Evolutionary conservation across 768 basidiomycete genomes (phyloP).

Genomic region (Termitomyces sp.): DNA sequence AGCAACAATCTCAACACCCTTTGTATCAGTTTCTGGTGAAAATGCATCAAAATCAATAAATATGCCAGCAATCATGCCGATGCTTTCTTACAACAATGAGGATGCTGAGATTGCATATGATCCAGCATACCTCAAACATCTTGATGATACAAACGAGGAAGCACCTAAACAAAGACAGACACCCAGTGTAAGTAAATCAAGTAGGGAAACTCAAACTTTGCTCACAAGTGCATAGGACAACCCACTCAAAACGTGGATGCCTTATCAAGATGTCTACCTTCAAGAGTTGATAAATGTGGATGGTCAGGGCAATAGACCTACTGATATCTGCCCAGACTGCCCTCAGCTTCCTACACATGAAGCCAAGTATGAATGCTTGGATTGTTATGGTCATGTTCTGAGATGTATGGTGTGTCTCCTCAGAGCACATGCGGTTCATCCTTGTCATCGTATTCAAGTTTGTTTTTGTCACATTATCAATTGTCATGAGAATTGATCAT

Average conservation of each 20-base stretch:
- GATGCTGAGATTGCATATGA: neutral
- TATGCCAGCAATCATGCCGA: neutral
- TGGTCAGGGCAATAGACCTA: neutral
- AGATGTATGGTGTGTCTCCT: neutral
- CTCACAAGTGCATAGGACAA: conserved; percentile 1
- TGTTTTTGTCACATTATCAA: no score
- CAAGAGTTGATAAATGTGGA: conserved; percentile 6
- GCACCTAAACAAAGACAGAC: neutral
- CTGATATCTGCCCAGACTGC: neutral
- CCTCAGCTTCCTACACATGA: no score
- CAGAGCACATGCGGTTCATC: neutral
- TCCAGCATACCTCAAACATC: neutral
- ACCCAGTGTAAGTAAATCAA: neutral
- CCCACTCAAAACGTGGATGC: conserved; percentile 4
- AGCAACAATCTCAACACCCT: neutral
- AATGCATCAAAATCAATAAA: neutral
- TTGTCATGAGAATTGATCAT: no score
- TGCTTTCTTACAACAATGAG: neutral
- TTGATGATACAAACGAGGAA: neutral
- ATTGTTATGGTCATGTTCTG: neutral
- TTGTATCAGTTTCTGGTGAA: neutral
- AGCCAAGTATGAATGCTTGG: conserved; percentile 2
- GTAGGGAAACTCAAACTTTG: neutral
- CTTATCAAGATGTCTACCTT: neutral
- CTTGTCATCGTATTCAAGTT: conserved; percentile 3